These are phyloP conservation scores for Neofusicoccum parvum DNA, from an alignment of 2,329 filamentous ascomycete species.

Conservation along the genomic window DNA sequence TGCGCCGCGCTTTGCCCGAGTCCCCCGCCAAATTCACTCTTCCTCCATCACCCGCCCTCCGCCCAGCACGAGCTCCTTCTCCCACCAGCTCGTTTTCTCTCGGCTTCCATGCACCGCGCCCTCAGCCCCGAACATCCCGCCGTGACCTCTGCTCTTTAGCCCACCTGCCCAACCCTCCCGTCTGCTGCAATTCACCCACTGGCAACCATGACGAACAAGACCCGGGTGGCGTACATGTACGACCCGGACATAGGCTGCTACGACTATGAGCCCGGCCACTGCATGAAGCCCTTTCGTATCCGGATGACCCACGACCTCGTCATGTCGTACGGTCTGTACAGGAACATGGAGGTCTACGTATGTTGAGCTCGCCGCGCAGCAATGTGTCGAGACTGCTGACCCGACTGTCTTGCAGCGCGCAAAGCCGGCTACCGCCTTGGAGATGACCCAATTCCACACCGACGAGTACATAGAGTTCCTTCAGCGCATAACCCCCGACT, in stretches of 20 bases:
- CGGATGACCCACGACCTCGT: constrained; percentile 95
- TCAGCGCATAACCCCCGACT: constrained; percentile 51
- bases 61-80: not conserved
- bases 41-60: not conserved
- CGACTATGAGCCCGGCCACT: constrained; percentile 94
- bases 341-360: constrained; percentile 94
- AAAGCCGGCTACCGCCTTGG: constrained; percentile 61
- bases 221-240: constrained; percentile 47
- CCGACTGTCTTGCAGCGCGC: constrained; percentile 36
- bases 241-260: constrained; percentile 94
- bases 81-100: constrained; percentile 5
- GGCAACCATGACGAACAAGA: constrained; percentile 20
- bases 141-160: not conserved
- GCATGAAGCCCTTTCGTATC: constrained; percentile 98
- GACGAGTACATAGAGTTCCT: constrained; percentile 68
- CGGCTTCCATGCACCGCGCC: not conserved
- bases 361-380: constrained; percentile 79
- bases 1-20: constrained; percentile 11
- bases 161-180: not conserved
- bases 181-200: not conserved
- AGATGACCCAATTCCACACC: constrained; percentile 72
- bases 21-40: not conserved
- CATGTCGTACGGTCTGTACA: constrained; percentile 91
- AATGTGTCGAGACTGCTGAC: constrained; percentile 32
- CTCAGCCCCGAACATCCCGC: not conserved